Conservation (phyloP, 169 alveolate genomes). For the Plasmodium vinckei region DNA sequence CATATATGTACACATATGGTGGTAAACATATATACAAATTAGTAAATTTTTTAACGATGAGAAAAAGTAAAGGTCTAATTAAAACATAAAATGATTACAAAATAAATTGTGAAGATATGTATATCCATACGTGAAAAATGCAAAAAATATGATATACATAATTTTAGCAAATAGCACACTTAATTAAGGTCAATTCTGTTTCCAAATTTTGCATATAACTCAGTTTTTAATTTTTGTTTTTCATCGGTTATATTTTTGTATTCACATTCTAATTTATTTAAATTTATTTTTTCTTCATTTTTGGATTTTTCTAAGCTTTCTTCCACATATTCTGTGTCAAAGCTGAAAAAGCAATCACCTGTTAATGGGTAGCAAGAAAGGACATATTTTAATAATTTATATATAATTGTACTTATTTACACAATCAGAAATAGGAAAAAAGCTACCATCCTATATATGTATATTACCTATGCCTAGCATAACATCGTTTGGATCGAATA, state of each 20-base stretch:
- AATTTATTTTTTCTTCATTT: constrained; percentile 35
- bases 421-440: background rate
- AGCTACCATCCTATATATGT: too few relatives aligned
- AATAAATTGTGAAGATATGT: background rate
- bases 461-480: constrained; percentile 64
- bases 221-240: constrained; percentile 73
- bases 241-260: constrained; percentile 38
- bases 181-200: constrained; percentile 70
- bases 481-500: constrained; percentile 37
- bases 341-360: constrained; percentile 69
- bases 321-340: constrained; percentile 55
- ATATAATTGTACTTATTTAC: too few relatives aligned
- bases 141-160: background rate
- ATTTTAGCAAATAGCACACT: constrained; percentile 3
- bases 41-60: too few relatives aligned
- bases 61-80: too few relatives aligned
- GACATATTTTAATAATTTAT: background rate
- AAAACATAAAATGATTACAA: too few relatives aligned
- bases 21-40: too few relatives aligned
- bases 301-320: constrained; percentile 33
- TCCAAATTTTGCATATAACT: constrained; percentile 74
- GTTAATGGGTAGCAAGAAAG: background rate
- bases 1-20: too few relatives aligned
- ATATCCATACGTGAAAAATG: constrained; percentile 13
- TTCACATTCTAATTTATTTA: constrained; percentile 61